These are phyloP conservation scores for Epichloe bromicola DNA, from an alignment of 2,329 filamentous ascomycete species.

Conservation along the genomic window DNA sequence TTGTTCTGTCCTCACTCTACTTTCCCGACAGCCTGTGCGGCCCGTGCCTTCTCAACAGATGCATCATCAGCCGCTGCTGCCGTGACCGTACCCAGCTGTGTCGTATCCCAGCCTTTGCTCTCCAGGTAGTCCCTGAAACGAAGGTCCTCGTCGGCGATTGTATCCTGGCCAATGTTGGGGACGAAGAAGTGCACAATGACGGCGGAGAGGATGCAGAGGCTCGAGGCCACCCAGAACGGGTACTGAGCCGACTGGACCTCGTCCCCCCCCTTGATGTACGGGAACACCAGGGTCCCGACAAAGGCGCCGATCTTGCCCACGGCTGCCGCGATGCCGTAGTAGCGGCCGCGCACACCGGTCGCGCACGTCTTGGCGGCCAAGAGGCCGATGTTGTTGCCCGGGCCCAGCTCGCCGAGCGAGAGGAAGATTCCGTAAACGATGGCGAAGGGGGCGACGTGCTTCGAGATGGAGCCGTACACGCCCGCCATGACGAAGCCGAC, in stretches of 20 bases:
- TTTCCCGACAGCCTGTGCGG: too few relatives aligned
- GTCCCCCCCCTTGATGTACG: constrained; percentile 29
- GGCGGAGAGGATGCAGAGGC: constrained; percentile 65
- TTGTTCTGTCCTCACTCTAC: too few relatives aligned
- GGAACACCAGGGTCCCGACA: constrained; percentile 72
- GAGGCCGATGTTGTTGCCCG: constrained; percentile 84
- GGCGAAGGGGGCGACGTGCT: constrained; percentile 24
- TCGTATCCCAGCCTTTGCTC: constrained; percentile 62
- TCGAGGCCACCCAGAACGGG: constrained; percentile 73
- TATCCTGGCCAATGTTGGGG: constrained; percentile 73
- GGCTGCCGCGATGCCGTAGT: constrained; percentile 60
- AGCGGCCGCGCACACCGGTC: constrained; percentile 66
- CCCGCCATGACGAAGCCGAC: constrained; percentile 86
- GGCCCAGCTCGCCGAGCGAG: constrained; percentile 45
- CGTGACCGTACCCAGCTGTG: constrained; percentile 28
- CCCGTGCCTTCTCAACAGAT: too few relatives aligned
- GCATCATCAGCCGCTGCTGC: too few relatives aligned
- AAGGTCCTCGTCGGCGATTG: constrained; percentile 64
- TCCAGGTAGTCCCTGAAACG: constrained; percentile 64
- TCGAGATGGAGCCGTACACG: constrained; percentile 40
- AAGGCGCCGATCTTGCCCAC: constrained; percentile 72
- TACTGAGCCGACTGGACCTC: constrained; percentile 57
- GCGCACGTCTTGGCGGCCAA: constrained; percentile 79
- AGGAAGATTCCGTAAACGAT: constrained; percentile 26
- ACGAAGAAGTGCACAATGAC: constrained; percentile 44